Conservation (phyloP, 208 protist species). For the Trypanosoma brucei region DNA sequence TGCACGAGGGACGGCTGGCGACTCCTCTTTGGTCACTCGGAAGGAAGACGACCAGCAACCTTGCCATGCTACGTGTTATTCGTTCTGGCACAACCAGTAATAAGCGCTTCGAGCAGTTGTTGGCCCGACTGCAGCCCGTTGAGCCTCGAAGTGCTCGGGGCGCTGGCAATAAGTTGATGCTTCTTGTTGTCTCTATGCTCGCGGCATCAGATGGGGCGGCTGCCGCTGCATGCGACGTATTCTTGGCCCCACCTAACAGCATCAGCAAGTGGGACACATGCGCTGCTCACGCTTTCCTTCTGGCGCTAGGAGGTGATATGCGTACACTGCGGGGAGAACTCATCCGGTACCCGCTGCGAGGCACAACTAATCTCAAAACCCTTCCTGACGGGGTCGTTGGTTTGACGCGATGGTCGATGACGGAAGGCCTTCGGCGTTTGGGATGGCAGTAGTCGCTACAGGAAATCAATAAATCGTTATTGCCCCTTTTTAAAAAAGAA, state of each 20-base stretch:
- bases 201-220: neutral
- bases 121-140: slow-evolving; percentile 26
- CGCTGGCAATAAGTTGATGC: slow-evolving; percentile 57
- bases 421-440: slow-evolving; percentile 34
- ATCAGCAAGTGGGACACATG: slow-evolving; percentile 82
- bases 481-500: neutral
- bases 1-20: slow-evolving; percentile 39
- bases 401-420: slow-evolving; percentile 20
- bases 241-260: slow-evolving; percentile 41
- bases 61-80: slow-evolving; percentile 21
- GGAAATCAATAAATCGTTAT: neutral
- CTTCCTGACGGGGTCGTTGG: slow-evolving; percentile 40
- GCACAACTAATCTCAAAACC: neutral
- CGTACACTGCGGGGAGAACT: slow-evolving; percentile 27
- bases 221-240: slow-evolving; percentile 39
- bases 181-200: slow-evolving; percentile 31
- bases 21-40: neutral
- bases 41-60: neutral
- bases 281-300: slow-evolving; percentile 65
- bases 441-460: slow-evolving; percentile 15
- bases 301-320: slow-evolving; percentile 53
- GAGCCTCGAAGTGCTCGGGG: slow-evolving; percentile 24
- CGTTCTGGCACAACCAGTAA: slow-evolving; percentile 40
- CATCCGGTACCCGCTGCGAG: slow-evolving; percentile 29
- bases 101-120: slow-evolving; percentile 23